Conservation (phyloP, 2,329 filamentous ascomycete genomes). For the Cladobotryum protrusum region DNA sequence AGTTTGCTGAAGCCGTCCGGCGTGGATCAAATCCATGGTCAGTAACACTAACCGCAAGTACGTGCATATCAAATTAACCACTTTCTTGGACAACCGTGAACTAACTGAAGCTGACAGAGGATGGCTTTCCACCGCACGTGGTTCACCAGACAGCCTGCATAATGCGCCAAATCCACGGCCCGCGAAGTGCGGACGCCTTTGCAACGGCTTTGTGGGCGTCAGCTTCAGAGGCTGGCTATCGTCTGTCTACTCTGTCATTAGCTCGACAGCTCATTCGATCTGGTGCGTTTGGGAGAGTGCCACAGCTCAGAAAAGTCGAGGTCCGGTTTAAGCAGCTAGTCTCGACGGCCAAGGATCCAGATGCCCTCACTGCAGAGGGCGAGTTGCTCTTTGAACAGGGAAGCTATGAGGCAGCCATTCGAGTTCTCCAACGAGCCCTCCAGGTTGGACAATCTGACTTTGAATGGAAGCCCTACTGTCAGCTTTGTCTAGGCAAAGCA, state of each 20-base stretch:
- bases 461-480: slow-evolving; percentile 22
- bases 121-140: slow-evolving; percentile 14
- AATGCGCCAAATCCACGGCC: slow-evolving; percentile 14
- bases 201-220: slow-evolving; percentile 23
- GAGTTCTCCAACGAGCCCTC: slow-evolving; percentile 21
- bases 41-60: slow-evolving; percentile 19
- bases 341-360: slow-evolving; percentile 23
- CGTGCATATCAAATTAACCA: slow-evolving; percentile 6
- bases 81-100: too few relatives aligned
- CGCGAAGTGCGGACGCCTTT: slow-evolving; percentile 13
- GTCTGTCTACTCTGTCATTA: slow-evolving; percentile 25
- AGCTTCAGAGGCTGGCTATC: slow-evolving; percentile 26
- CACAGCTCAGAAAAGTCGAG: slow-evolving; percentile 17
- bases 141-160: slow-evolving; percentile 26
- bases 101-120: slow-evolving; percentile 11
- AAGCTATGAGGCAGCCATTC: slow-evolving; percentile 18
- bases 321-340: slow-evolving; percentile 27
- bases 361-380: slow-evolving; percentile 31
- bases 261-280: slow-evolving; percentile 17
- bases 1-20: slow-evolving; percentile 18
- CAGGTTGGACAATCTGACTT: slow-evolving; percentile 15
- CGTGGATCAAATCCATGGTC: slow-evolving; percentile 17
- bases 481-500: slow-evolving; percentile 21
- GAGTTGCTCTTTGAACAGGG: slow-evolving; percentile 21
- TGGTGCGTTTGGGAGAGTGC: slow-evolving; percentile 16